These are phyloP conservation scores for Plasmopara muralis DNA, from an alignment of 352 stramenopile genomes.

Conservation along the genomic window DNA sequence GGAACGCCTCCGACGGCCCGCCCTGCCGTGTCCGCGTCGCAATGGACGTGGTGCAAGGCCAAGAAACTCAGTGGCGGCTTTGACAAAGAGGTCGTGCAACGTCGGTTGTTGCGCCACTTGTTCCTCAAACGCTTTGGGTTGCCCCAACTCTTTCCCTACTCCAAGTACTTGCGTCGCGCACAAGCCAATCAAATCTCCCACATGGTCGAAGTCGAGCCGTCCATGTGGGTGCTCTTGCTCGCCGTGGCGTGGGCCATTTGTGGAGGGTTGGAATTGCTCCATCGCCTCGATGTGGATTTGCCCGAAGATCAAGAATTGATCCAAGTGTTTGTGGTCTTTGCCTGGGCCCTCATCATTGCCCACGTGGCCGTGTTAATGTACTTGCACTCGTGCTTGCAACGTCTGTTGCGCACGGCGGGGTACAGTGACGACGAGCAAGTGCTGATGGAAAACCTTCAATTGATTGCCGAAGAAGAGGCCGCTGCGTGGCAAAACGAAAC, in stretches of 20 bases:
- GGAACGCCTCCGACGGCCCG: conserved; percentile 4
- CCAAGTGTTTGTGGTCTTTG: conserved; percentile 28
- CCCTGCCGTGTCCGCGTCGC: neutral
- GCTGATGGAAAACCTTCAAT: conserved; percentile 7
- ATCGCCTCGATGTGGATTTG: conserved; percentile 8
- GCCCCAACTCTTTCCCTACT: conserved; percentile 55
- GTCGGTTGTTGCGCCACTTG: conserved; percentile 37
- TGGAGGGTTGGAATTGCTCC: conserved; percentile 9
- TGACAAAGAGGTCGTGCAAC: conserved; percentile 21
- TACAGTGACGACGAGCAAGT: conserved; percentile 16
- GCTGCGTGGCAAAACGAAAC: conserved; percentile 16
- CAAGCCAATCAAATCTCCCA: conserved; percentile 76
- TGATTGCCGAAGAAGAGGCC: conserved; percentile 19
- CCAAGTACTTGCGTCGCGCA: conserved; percentile 65
- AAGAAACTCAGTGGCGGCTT: neutral
- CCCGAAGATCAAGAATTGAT: conserved; percentile 27
- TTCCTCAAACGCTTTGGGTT: conserved; percentile 40
- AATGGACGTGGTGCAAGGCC: conserved; percentile 3
- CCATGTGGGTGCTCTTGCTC: conserved; percentile 55
- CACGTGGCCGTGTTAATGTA: conserved; percentile 34
- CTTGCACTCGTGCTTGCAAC: conserved; percentile 25
- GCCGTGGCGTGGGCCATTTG: conserved; percentile 39
- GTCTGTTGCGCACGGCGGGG: conserved; percentile 31
- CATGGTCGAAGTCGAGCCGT: conserved; percentile 72
- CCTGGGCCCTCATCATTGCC: conserved; percentile 27